These are phyloP conservation scores for Pseudogymnoascus sp. DNA, from an alignment of 2,329 filamentous ascomycete genomes.

Conservation along the genomic window DNA sequence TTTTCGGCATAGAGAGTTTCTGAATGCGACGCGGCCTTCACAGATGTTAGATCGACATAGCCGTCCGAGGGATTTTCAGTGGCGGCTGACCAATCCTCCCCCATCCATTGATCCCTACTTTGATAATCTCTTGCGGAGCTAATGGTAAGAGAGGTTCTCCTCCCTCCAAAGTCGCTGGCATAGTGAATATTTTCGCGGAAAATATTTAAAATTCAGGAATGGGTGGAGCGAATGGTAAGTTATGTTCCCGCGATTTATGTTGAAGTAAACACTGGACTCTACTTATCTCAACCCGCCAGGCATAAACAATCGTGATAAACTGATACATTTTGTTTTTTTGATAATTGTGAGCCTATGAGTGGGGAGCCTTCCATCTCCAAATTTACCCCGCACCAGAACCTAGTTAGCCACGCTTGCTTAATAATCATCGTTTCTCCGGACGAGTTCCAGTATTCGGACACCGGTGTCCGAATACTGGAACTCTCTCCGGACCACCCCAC, in stretches of 20 bases:
- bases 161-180: not conserved
- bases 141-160: not conserved
- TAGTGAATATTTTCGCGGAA: not conserved
- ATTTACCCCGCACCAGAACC: not conserved
- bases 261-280: not conserved
- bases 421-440: not conserved
- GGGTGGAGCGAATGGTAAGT: not conserved
- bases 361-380: not conserved
- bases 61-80: not conserved
- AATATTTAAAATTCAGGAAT: not conserved
- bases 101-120: constrained; percentile 12
- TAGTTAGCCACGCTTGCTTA: not conserved
- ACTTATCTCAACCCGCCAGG: not conserved
- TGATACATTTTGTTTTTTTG: not conserved
- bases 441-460: no score
- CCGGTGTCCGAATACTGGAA: no score
- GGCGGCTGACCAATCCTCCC: constrained; percentile 10
- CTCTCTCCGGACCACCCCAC: not conserved
- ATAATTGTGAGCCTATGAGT: not conserved
- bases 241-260: not conserved
- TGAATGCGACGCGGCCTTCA: constrained; percentile 11
- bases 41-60: not conserved
- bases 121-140: not conserved
- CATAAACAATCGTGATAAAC: not conserved
- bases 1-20: constrained; percentile 10